Conservation (phyloP, 352 stramenopile genomes). For the Phytophthora pini region DNA sequence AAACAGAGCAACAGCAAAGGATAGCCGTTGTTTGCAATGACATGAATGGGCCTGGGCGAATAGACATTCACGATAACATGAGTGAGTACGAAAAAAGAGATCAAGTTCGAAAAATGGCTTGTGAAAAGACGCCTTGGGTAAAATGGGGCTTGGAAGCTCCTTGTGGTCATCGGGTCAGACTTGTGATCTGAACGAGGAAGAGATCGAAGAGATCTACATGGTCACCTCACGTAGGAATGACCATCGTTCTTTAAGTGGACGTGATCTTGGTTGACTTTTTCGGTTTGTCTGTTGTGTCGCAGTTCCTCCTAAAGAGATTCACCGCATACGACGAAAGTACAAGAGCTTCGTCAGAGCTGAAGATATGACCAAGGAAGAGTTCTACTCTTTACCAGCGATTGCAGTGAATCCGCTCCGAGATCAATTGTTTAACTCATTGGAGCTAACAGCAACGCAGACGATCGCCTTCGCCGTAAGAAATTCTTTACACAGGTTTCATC, state of each 20-base stretch:
- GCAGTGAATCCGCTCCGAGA: slow-evolving; percentile 54
- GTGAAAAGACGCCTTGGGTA: slow-evolving; percentile 10
- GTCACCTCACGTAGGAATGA: slow-evolving; percentile 52
- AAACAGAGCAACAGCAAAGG: background rate
- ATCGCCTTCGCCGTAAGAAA: slow-evolving; percentile 48
- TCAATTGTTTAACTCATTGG: slow-evolving; percentile 51
- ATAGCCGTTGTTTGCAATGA: background rate
- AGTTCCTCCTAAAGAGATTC: slow-evolving; percentile 65
- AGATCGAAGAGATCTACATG: slow-evolving; percentile 69
- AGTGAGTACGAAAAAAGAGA: slow-evolving; percentile 13
- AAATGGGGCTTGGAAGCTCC: slow-evolving; percentile 31
- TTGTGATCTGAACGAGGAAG: slow-evolving; percentile 61
- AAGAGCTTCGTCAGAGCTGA: slow-evolving; percentile 38
- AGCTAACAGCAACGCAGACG: slow-evolving; percentile 37
- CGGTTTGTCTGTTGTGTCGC: slow-evolving; percentile 1
- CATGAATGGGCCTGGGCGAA: slow-evolving; percentile 15
- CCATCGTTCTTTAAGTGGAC: background rate
- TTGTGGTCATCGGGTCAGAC: slow-evolving; percentile 24
- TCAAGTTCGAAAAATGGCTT: background rate
- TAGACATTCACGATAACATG: slow-evolving; percentile 22
- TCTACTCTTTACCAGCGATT: slow-evolving; percentile 50
- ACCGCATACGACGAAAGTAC: slow-evolving; percentile 57
- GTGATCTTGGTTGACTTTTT: slow-evolving; percentile 3
- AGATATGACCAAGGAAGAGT: slow-evolving; percentile 67
- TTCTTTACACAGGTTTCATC: background rate